Evolutionary conservation across 2,329 filamentous ascomycete species (phyloP), one percentile per base, ranked within the genome.

Genomic region (Mariannaea sp.): DNA sequence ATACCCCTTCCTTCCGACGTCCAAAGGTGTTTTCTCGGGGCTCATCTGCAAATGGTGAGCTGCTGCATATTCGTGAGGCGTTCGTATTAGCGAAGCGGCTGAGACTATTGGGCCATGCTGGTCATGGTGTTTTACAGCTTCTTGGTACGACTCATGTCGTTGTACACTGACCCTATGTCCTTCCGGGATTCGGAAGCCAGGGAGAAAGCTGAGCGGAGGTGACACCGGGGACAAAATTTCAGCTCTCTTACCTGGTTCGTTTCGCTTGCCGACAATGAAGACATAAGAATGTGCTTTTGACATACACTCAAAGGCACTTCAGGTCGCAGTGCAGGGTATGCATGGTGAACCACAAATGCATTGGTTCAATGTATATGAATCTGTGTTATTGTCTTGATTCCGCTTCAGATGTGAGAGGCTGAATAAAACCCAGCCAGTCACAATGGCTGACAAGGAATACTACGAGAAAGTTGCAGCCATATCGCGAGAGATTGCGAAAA

Each of bases 1-100:
- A 52, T 39, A 61, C 57, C 55, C 42, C 52, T 24, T 40, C 41
- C 46, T 39, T 39, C 33, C 35, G 55, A 54, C 22, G 12, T n/a
- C 32, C 33, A 33, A 17, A 22, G 6, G 14, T 20, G 33, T 13
- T 26, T 24, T 32, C 33, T 29, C 47, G 29, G 44, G 12, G 27
- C 12, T 14, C 13, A 7, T 24, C 35, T 39, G 40, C 41, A 55
- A 45, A 19, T 42, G 38, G 22, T 29, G 20, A 22, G 16, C 47
- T 35, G 52, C 30, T 24, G 20, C 33, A 53, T 58, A 56, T 17
- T 51, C 52, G 42, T 40, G 52, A 45, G 41, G 35, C 36, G 12
- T 17, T 27, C 12, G 4, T 5, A 10, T 26, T 27, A 41, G 27
- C 53, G 24, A 35, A 26, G 41, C 39, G 49, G 45, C 49, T 57